Base-by-base conservation (phyloP, 2,329 filamentous ascomycete species). In the Xylariaceae sp. region DNA sequence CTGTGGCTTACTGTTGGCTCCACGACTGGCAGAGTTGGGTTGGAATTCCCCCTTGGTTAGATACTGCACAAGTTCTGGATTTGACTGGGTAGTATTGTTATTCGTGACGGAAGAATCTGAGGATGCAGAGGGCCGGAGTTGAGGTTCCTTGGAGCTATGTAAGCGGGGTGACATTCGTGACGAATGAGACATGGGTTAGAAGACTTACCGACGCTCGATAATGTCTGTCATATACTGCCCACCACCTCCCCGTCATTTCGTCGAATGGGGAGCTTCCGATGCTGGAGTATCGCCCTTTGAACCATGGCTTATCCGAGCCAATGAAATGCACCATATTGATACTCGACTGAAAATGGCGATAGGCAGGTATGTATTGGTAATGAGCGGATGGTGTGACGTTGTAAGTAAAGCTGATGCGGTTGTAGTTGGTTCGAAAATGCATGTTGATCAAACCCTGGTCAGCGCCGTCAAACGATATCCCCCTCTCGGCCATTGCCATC, bases 331-430 rank as follows among this genome's bases (percentile, higher is more conserved):
- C 86, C 74, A 95, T 81, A 65, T 80, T 91, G 62, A 99, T 95
- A 60, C 83, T 87, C 42, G 87, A 87, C 70, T 95, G 89, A 68
- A 95, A 95, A 75, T 97, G 90, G 57, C 85, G 83, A 71, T 95
- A 99, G 45, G 94, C 94, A 11, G 94, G 94, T 48, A 96, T 79
- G 71, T 97, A 99, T 72, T 99, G 94, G 73, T 99, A 99, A 68
- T 96, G 90, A 19, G 87, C 91, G 55, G 89, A 96, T 1, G 94
- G 94, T 0, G 94, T 99, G 69, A 94, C 94, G 68, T 99, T 99
- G 76, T 97, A 99, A 44, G 85, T 86, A 71, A 99, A 99, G 71
- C 89, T 91, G 64, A 99, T 71, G 58, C 91, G 85, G 69, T 96
- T 85, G 81, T 86, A 96, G 53, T 80, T 81, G 66, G 86, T 76